phyloP scores from a whole-genome alignment of 208 protist species.

The Chromosphaera perkinsii region DNA sequence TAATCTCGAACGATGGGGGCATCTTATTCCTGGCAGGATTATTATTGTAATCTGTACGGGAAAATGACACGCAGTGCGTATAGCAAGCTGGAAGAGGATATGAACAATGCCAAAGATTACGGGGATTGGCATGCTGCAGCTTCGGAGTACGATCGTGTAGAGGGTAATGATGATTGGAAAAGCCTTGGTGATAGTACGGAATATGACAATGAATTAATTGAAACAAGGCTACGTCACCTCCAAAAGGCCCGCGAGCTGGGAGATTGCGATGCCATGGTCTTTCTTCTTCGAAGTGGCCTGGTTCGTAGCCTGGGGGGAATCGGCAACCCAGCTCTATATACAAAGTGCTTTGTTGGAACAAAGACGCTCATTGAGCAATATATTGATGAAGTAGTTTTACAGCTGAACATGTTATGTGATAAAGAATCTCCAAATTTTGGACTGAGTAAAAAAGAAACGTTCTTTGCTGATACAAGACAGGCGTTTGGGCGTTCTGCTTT shows the following conservation, averaged over 20 bases:
- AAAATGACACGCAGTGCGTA: too few species aligned
- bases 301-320: constrained; percentile 20
- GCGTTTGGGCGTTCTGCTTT: constrained; percentile 69
- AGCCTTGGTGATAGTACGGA: not conserved
- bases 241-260: not conserved
- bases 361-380: constrained; percentile 26
- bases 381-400: constrained; percentile 1
- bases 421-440: not conserved
- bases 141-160: constrained; percentile 3
- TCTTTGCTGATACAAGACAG: constrained; percentile 55
- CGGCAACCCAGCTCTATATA: constrained; percentile 8
- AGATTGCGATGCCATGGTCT: not conserved
- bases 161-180: constrained; percentile 15
- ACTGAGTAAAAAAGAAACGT: constrained; percentile 45
- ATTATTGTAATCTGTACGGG: too few species aligned
- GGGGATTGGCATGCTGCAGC: constrained; percentile 17
- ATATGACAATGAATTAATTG: constrained; percentile 18
- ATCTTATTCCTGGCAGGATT: too few species aligned
- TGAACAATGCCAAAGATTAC: constrained; percentile 3
- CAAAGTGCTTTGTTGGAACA: constrained; percentile 18
- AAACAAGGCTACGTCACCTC: not conserved
- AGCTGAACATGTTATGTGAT: not conserved
- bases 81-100: too few species aligned
- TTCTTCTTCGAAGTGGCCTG: not conserved
- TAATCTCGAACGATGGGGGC: too few species aligned